phyloP scores from a whole-genome alignment of 352 stramenopile genomes.

The Thalassiosira mediterranea region DNA sequence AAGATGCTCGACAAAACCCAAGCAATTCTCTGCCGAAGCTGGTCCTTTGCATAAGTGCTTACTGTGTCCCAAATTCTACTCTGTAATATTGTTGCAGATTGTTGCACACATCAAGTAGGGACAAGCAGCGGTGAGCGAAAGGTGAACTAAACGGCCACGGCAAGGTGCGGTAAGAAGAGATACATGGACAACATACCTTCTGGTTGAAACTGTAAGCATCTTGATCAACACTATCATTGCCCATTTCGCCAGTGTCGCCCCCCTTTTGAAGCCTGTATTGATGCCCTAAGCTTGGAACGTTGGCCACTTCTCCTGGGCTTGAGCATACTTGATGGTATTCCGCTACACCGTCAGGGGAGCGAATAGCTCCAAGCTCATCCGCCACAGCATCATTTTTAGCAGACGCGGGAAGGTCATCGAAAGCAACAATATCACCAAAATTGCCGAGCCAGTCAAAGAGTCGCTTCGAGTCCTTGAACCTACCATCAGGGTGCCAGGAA shows the following conservation, averaged over 20 bases:
- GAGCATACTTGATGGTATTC: slow-evolving; percentile 29
- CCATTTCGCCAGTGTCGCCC: slow-evolving; percentile 13
- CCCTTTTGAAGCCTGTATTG: neutral
- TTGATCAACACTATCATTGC: neutral
- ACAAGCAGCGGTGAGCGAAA: too few relatives aligned
- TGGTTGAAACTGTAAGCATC: neutral
- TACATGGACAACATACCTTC: too few relatives aligned
- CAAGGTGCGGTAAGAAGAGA: too few relatives aligned
- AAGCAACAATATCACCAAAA: slow-evolving; percentile 1
- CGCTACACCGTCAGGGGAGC: neutral
- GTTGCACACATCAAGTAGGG: too few relatives aligned
- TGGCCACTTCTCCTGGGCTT: slow-evolving; percentile 40
- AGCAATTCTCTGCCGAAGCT: slow-evolving; percentile 50
- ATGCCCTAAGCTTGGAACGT: neutral
- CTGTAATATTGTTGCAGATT: too few relatives aligned
- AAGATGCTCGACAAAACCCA: slow-evolving; percentile 30
- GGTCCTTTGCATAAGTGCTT: slow-evolving; percentile 30
- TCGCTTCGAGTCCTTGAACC: neutral
- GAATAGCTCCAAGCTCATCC: neutral
- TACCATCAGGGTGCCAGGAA: neutral
- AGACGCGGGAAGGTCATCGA: neutral
- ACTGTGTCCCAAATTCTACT: slow-evolving; percentile 21
- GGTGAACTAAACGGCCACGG: too few relatives aligned
- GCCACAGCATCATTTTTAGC: neutral
- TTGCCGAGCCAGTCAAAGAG: neutral